Conservation (phyloP, 257 asterid genomes). For the Solanum microdontum region DNA sequence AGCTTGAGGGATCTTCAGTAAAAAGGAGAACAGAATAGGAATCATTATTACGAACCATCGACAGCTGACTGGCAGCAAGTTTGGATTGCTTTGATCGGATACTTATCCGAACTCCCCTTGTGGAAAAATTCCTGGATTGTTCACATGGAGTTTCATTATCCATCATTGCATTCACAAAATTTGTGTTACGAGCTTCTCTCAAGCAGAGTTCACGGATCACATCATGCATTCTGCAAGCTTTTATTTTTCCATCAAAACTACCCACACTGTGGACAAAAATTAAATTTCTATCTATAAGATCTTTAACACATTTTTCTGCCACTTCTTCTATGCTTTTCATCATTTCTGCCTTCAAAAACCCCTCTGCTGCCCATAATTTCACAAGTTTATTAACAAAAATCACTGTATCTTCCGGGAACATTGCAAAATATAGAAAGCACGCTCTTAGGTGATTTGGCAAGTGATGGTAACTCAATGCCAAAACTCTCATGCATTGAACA, state of each 20-base stretch:
- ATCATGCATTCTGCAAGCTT: constrained; percentile 3
- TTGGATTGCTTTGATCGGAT: background rate
- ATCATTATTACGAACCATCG: background rate
- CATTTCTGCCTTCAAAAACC: background rate
- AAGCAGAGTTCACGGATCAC: constrained; percentile 1
- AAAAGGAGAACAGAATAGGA: background rate
- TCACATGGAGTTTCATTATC: background rate
- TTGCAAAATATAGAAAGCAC: background rate
- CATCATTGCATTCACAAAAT: background rate
- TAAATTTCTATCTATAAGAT: background rate
- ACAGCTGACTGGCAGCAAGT: background rate
- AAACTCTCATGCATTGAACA: background rate
- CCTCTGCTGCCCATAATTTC: background rate
- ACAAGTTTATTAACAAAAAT: constrained; percentile 3
- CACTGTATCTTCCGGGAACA: background rate
- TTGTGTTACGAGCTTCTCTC: background rate
- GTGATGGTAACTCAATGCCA: background rate
- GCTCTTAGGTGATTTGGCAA: constrained; percentile 1
- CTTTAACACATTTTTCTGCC: background rate
- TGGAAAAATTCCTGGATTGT: background rate
- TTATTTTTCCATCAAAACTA: background rate
- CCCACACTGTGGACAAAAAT: background rate
- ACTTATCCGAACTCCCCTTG: background rate
- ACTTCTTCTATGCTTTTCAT: background rate
- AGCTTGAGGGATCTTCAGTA: background rate